Evolutionary conservation across 345 rosid species (phyloP).

Genomic region (Sonneratia alba): DNA sequence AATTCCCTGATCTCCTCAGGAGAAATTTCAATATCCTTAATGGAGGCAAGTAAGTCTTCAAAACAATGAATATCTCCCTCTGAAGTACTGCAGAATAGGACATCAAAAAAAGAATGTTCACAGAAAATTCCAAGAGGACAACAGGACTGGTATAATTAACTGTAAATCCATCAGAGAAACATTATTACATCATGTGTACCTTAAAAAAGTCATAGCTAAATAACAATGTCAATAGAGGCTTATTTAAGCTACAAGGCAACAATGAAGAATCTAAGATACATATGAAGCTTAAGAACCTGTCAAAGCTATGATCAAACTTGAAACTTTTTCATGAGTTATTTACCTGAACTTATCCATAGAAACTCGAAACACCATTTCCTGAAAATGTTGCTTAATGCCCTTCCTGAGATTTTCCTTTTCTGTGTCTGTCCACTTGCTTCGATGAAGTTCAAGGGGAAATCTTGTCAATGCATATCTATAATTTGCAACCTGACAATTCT

Average conservation of each 20-base stretch:
- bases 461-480: conserved; percentile 43
- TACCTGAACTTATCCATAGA: conserved; percentile 61
- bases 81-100: conserved; percentile 30
- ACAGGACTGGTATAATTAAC: background rate
- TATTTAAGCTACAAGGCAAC: background rate
- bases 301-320: background rate
- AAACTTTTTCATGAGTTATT: background rate
- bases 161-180: background rate
- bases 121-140: conserved; percentile 1
- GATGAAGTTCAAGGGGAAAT: conserved; percentile 42
- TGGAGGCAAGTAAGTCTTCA: conserved; percentile 39
- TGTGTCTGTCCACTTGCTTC: conserved; percentile 54
- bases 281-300: background rate
- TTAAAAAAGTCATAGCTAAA: background rate
- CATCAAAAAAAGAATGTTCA: background rate
- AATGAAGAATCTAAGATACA: background rate
- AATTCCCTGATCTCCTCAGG: conserved; percentile 59
- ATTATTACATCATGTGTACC: background rate
- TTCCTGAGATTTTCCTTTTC: conserved; percentile 66
- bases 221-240: background rate
- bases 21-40: conserved; percentile 63
- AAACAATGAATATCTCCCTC: conserved; percentile 30
- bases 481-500: conserved; percentile 55
- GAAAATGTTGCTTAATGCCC: conserved; percentile 71
- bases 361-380: conserved; percentile 47